Evolutionary conservation across 2,329 filamentous ascomycete species (phyloP).

Genomic region (Huntiella savannae): DNA sequence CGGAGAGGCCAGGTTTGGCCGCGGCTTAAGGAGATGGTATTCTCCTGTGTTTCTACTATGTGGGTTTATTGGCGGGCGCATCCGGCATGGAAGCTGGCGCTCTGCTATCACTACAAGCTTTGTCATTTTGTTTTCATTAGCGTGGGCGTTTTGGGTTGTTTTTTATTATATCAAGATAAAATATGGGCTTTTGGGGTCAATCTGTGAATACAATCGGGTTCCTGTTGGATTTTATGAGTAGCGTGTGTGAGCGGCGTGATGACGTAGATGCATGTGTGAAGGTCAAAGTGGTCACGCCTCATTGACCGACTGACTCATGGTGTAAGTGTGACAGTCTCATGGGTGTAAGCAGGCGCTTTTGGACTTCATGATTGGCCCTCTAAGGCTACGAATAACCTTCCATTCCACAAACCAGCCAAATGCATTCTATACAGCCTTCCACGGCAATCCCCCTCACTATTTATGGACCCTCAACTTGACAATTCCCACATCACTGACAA

Average conservation of each 20-base stretch:
- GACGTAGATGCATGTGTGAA: neutral
- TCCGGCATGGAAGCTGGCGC: too few species aligned
- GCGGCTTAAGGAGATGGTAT: neutral
- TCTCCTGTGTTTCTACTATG: constrained; percentile 3
- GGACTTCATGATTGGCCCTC: too few species aligned
- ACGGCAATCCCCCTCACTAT: too few species aligned
- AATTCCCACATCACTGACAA: too few species aligned
- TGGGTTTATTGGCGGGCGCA: neutral
- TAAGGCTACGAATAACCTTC: too few species aligned
- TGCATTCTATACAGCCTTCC: too few species aligned
- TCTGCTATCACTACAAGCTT: neutral
- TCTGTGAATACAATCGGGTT: too few species aligned
- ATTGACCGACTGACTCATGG: too few species aligned
- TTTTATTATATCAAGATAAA: constrained; percentile 3
- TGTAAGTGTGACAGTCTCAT: too few species aligned
- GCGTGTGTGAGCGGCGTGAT: neutral
- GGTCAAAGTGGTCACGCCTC: neutral
- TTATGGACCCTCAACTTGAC: too few species aligned
- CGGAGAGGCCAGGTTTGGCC: neutral
- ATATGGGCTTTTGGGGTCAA: neutral
- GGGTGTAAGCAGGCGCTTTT: too few species aligned
- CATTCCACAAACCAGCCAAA: too few species aligned
- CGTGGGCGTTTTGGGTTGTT: constrained; percentile 10
- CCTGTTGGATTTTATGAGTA: neutral
- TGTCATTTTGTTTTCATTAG: constrained; percentile 7